phyloP scores from a whole-genome alignment of 306 rosid genomes.

The Corylus avellana region DNA sequence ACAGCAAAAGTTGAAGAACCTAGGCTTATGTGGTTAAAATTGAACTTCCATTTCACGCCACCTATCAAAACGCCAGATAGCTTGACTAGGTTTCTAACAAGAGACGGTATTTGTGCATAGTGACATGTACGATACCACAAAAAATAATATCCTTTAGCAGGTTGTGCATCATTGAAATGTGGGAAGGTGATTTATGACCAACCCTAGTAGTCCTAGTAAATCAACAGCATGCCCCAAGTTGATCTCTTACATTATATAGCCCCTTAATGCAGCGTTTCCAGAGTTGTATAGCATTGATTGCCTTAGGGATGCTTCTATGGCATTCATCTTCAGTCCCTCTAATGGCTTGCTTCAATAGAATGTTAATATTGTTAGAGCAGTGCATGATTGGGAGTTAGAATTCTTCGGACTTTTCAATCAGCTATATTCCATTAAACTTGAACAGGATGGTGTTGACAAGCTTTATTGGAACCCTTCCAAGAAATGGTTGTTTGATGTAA shows the following conservation, averaged over 20 bases:
- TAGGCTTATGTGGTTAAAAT: background rate
- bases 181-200: background rate
- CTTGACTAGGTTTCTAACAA: background rate
- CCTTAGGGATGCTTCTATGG: no score
- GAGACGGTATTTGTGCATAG: background rate
- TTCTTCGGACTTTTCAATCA: no score
- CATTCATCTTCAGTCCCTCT: no score
- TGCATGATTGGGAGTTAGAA: no score
- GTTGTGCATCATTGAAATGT: background rate
- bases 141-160: background rate
- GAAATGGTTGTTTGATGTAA: no score
- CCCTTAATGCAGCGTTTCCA: no score
- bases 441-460: no score
- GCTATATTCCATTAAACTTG: no score
- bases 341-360: no score
- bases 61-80: background rate
- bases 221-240: background rate
- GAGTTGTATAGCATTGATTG: no score
- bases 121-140: background rate
- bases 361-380: no score
- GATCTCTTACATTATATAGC: background rate
- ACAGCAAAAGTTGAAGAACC: background rate
- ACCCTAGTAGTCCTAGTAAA: background rate
- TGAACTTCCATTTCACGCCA: slow-evolving; percentile 3
- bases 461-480: no score